Evolutionary conservation across 2,329 filamentous ascomycete genomes (phyloP).

Genomic region (Tolypocladium album): DNA sequence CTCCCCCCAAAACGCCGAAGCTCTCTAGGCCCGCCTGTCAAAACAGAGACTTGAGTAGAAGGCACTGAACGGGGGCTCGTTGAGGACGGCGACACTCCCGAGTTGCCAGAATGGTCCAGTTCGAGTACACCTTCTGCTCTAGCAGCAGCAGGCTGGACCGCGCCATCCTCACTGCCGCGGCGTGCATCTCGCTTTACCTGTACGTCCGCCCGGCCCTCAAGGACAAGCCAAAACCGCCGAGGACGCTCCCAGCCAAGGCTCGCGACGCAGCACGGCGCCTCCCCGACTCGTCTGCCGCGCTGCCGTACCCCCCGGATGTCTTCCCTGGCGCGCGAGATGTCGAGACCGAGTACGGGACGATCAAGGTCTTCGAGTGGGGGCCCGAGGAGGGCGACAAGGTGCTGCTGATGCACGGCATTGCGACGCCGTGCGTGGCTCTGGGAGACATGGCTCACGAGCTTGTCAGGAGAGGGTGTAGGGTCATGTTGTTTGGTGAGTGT

Average conservation of each 20-base stretch:
- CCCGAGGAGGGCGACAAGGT: slow-evolving; percentile 61
- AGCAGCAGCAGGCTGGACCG: slow-evolving; percentile 2
- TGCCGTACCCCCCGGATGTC: slow-evolving; percentile 58
- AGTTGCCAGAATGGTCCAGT: not conserved
- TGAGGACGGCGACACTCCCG: not conserved
- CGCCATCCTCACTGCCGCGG: slow-evolving; percentile 9
- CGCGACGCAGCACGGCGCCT: not conserved
- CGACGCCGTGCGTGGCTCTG: slow-evolving; percentile 63
- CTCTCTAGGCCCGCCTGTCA: not conserved
- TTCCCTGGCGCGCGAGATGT: slow-evolving; percentile 63
- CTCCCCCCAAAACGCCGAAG: not conserved
- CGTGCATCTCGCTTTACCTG: slow-evolving; percentile 25
- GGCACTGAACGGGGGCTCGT: not conserved
- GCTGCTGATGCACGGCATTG: slow-evolving; percentile 71
- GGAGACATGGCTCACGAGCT: slow-evolving; percentile 56
- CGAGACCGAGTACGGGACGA: slow-evolving; percentile 56
- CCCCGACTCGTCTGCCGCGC: slow-evolving; percentile 3
- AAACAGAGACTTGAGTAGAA: not conserved
- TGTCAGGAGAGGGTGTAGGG: slow-evolving; percentile 55
- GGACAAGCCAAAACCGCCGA: slow-evolving; percentile 5
- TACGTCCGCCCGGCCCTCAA: slow-evolving; percentile 14
- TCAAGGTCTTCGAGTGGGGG: slow-evolving; percentile 73
- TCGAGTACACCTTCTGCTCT: not conserved
- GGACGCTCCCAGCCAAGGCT: not conserved
- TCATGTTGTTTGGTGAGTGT: slow-evolving; percentile 62